Base-by-base conservation (phyloP, 2,329 filamentous ascomycete species). In the Magnaporthiopsis rhizophila region DNA sequence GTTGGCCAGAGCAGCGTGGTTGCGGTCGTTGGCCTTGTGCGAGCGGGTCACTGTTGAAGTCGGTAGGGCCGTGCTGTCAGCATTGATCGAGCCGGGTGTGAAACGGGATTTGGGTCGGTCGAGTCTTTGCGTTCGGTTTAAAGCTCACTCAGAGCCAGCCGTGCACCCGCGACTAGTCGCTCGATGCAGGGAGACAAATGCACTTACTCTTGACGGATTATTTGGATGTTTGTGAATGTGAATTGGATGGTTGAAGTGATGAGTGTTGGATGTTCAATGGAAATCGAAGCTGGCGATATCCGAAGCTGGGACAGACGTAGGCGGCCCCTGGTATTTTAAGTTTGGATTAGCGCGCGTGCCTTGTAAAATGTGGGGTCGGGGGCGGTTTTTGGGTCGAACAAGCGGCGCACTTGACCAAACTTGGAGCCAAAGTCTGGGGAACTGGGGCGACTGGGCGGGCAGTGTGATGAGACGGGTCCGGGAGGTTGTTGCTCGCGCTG, bases 21-120 rank as follows among this genome's bases (percentile, higher is more conserved):
- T 90, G 80, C 93, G 93, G 79, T 96, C 92, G 80, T 92, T 96
- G 82, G 84, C 86, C 83, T 98, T 99, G 86, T 94, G 91, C 69
- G 94, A 96, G 77, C 95, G 94, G 81, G 95, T 97, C 94, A 99
- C 93, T 97, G 71, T 13, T 5, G 8, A 8, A 3, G 28, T 56
- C 2, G 38, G 11, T 34, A n/a, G 65, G 66, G 66, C 65, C 68
- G 66, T 65, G 56, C 68, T 60, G 59, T 36, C 21, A 59, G 58
- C 58, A 21, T 28, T 18, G 18, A 13, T 59, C 28, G 15, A 34
- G 18, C 3, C 45, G n/a, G 45, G 45, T 12, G 57, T n/a, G n/a
- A 8, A n/a, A 21, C 9, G 45, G 45, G 45, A 4, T 3, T n/a
- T n/a, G 34, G 28, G 28, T 21, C 5, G n/a, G 24, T 15, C 57